Percentiles rank a stretch among this genome's conserved stretches.
These are phyloP conservation scores for Spizellomyces sp. DNA, from an alignment of 192 early-diverging fungal genomes.

Conservation along the genomic window DNA sequence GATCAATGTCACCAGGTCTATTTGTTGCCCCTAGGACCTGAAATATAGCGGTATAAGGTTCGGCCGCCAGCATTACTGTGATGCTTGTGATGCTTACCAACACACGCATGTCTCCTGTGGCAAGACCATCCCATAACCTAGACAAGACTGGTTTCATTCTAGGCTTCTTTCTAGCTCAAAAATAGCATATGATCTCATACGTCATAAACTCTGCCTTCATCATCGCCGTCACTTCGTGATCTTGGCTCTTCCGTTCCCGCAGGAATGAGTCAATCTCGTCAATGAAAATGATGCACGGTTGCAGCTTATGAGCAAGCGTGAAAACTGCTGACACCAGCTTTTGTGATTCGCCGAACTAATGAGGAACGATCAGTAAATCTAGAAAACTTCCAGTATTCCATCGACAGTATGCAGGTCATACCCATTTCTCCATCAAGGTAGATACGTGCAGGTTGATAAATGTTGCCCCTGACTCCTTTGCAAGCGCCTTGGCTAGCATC, in stretches of 20 bases:
- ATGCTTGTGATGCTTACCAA: not conserved
- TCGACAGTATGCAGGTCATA: conserved; percentile 12
- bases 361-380: not conserved
- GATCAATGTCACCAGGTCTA: conserved; percentile 96
- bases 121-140: conserved; percentile 95
- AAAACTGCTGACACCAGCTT: conserved; percentile 92
- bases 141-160: conserved; percentile 6
- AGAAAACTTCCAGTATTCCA: too few species aligned
- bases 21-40: conserved; percentile 92
- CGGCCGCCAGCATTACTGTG: conserved; percentile 6
- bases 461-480: conserved; percentile 93
- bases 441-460: conserved; percentile 98
- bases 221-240: conserved; percentile 96
- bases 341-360: conserved; percentile 89
- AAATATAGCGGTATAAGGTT: not conserved
- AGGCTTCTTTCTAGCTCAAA: not conserved
- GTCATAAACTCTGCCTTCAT: conserved; percentile 99
- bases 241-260: conserved; percentile 81
- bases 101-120: conserved; percentile 61
- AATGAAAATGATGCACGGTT: conserved; percentile 97
- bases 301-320: conserved; percentile 89
- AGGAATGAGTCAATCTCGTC: conserved; percentile 99
- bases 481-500: conserved; percentile 97
- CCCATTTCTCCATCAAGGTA: conserved; percentile 94
- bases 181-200: conserved; percentile 7